Evolutionary conservation across 352 stramenopile genomes (phyloP), one percentile per base, ranked within the genome.

Genomic region (Phytophthora ohioensis): DNA sequence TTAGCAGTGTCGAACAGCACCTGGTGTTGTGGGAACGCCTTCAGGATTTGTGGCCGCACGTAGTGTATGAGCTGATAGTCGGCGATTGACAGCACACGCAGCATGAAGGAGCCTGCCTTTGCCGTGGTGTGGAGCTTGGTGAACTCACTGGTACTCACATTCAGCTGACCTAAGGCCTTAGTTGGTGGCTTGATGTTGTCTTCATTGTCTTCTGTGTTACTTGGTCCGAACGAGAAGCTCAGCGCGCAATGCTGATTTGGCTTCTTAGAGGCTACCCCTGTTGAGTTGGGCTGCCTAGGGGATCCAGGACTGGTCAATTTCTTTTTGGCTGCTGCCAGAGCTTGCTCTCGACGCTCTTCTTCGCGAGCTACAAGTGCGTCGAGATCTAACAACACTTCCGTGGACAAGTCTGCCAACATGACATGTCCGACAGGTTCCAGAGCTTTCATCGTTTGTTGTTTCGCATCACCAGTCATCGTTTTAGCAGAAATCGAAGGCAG

Each of bases 111-210:
- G 0, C 85, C 85, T 21, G 71, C 71, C 49, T 86, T 88, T 5
- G 81, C 85, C 5, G 64, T 78, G 0, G 85, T 82, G 41, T 91
- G 82, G 36, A 92, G 71, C 67, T 90, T 89, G 2, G 84, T 91
- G 69, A 91, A 87, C 41, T 81, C 76, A 34, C 82, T 91, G 2
- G 84, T 79, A 11, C 68, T 65, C 30, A 91, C 46, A 1, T 76
- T 76, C 38, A 78, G 66, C 46, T 68, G 71, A 2, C 71, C 66
- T 7, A 64, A 57, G 2, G 58, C 73, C 58, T 38, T 69, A 34
- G 49, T 46, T 27, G 34, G 30, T 17, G 27, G 15, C 7, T 17
- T 30, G 11, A n/a, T 39, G 3, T 21, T 51, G n/a, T 38, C 35
- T 6, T 31, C 45, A 5, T 9, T n/a, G 15, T 36, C 48, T 34